phyloP scores from a whole-genome alignment of 257 asterid genomes.

The Nyctanthes arbortristis region DNA sequence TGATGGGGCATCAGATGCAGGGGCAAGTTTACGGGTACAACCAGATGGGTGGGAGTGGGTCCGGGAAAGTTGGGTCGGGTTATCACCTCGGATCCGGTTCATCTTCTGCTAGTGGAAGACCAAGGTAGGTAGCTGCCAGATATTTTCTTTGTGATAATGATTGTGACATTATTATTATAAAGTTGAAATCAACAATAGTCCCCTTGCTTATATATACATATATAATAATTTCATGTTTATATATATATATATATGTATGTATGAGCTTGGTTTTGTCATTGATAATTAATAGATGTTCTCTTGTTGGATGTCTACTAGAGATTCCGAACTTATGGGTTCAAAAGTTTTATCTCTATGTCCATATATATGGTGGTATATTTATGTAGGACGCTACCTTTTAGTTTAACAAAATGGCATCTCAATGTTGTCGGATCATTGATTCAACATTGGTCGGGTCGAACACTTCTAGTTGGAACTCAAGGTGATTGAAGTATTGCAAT shows the following conservation, averaged over 20 bases:
- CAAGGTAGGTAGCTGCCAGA: constrained; percentile 27
- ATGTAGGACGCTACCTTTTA: no score
- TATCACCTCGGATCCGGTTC: constrained; percentile 36
- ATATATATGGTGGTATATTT: neutral
- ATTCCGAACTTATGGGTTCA: neutral
- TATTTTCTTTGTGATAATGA: constrained; percentile 1
- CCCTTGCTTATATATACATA: no score
- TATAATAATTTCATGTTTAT: neutral
- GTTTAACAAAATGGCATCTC: no score
- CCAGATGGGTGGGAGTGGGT: constrained; percentile 31
- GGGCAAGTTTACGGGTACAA: constrained; percentile 40
- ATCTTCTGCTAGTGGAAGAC: constrained; percentile 29
- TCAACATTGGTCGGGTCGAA: no score
- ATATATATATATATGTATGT: constrained; percentile 13
- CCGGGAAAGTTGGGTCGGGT: constrained; percentile 40
- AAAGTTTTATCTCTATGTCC: neutral
- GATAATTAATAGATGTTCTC: constrained; percentile 8
- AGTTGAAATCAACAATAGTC: no score
- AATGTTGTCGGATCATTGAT: no score
- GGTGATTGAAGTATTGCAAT: no score
- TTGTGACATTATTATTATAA: constrained; percentile 7
- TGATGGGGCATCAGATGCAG: constrained; percentile 35
- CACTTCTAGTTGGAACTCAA: no score
- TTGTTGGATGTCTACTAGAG: neutral
- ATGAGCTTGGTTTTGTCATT: constrained; percentile 23